Evolutionary conservation across 1,284 basidiomycete species (phyloP).

Genomic region (Coriolopsis trogii): DNA sequence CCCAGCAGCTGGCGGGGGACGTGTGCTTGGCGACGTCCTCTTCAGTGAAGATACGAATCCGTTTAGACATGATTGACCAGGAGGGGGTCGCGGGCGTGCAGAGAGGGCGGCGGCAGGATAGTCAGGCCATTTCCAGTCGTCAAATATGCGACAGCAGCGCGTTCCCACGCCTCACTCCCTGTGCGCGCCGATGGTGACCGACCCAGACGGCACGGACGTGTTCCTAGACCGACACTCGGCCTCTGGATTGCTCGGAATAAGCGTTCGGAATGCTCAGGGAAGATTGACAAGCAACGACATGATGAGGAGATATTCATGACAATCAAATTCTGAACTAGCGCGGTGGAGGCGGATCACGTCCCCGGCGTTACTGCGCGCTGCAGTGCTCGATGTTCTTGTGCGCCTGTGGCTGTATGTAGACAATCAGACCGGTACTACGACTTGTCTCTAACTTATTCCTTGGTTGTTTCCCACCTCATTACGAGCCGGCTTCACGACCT

Average conservation of each 20-base stretch:
- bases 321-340: neutral
- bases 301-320: too few relatives aligned
- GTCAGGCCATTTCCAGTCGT: constrained; percentile 16
- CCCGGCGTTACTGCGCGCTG: too few relatives aligned
- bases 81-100: constrained; percentile 14
- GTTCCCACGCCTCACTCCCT: constrained; percentile 17
- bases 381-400: too few relatives aligned
- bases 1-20: constrained; percentile 68
- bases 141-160: constrained; percentile 2
- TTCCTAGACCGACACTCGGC: constrained; percentile 12
- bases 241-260: constrained; percentile 1
- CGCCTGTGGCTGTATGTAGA: too few relatives aligned
- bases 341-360: too few relatives aligned
- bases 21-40: constrained; percentile 72
- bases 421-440: too few relatives aligned
- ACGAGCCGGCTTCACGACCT: too few relatives aligned
- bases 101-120: constrained; percentile 6
- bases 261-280: neutral
- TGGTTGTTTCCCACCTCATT: too few relatives aligned
- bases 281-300: neutral
- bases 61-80: constrained; percentile 52
- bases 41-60: constrained; percentile 69
- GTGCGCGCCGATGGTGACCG: constrained; percentile 11
- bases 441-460: too few relatives aligned
- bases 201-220: constrained; percentile 4